phyloP scores from a whole-genome alignment of 2,329 filamentous ascomycete species.

The Exophiala calicioides region DNA sequence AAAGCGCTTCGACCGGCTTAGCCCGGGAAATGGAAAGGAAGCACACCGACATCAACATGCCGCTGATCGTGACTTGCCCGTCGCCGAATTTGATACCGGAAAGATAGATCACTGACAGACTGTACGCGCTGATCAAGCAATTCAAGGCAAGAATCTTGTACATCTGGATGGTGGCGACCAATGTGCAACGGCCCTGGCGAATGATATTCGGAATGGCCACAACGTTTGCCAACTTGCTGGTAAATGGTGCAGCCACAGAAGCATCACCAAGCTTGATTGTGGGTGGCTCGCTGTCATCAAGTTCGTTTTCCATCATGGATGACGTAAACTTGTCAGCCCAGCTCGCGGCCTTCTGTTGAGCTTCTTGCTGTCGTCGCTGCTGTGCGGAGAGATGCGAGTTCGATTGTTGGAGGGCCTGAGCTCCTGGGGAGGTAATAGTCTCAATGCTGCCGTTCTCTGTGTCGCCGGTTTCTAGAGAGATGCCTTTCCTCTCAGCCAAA shows the following conservation, averaged over 20 bases:
- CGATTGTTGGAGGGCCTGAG: conserved; percentile 59
- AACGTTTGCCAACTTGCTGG: conserved; percentile 94
- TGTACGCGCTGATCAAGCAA: conserved; percentile 97
- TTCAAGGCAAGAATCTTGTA: conserved; percentile 99
- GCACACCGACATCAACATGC: conserved; percentile 99
- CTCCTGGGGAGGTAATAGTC: conserved; percentile 67
- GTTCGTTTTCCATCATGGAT: conserved; percentile 84
- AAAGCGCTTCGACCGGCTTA: conserved; percentile 90
- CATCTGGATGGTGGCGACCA: conserved; percentile 99
- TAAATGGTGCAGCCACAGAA: conserved; percentile 95
- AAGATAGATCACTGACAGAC: conserved; percentile 89
- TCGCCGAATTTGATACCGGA: conserved; percentile 99
- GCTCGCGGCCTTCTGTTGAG: conserved; percentile 69
- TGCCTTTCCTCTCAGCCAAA: conserved; percentile 76
- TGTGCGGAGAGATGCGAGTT: conserved; percentile 52
- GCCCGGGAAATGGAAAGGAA: conserved; percentile 98
- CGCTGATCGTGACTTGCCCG: conserved; percentile 96
- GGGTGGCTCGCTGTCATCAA: conserved; percentile 87
- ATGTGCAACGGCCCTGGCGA: conserved; percentile 92
- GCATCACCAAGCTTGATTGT: conserved; percentile 97
- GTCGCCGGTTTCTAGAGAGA: conserved; percentile 49
- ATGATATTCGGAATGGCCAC: conserved; percentile 98
- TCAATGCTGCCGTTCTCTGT: conserved; percentile 54
- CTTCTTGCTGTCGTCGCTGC: conserved; percentile 56
- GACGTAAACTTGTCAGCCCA: conserved; percentile 84